Base-by-base conservation (phyloP, 495 filamentous ascomycete species). In the Clavariopsis aquatica region DNA sequence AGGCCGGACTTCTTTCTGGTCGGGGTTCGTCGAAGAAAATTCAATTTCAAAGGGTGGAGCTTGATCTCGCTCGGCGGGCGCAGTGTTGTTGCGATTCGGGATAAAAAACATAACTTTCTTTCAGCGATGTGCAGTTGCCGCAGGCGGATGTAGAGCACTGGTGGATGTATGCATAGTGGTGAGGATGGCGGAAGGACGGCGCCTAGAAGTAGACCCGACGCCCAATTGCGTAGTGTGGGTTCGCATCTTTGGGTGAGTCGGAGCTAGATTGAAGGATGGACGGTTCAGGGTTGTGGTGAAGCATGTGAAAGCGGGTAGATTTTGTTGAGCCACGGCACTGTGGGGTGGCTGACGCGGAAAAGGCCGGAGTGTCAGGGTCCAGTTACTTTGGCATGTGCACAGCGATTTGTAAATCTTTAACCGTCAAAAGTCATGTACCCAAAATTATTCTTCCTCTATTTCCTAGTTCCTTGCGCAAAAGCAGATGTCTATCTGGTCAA, bases 271-370 rank as follows among this genome's bases (percentile, higher is more conserved):
- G 43, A n/a, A 45, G 23, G 45, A 41, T 20, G 28, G 29, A 34
- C n/a, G 17, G 3, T 22, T 23, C 12, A 52, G 8, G n/a, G 49
- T n/a, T n/a, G 17, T 15, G 3, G 56, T 49, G 22, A 49, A 46
- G 56, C 56, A 59, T 59, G 56, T 59, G 56, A 59, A 59, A 49
- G 23, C 26, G 31, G 15, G 53, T 59, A 20, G 41, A 34, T 56
- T 45, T 59, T 59, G 56, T 59, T 59, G 56, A 59, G 56, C 8
- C 5, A 24, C 6, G 2, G 29, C 17, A 15, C 20, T 49, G 47
- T 49, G 47, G n/a, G 20, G 29, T 24, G 26, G 29, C n/a, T n/a
- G n/a, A n/a, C 47, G 6, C 47, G 47, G 47, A 23, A 51, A 51
- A 51, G 38, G 38, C 13, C 38, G 38, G 38, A 43, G 38, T 43